Base-by-base conservation (phyloP, 2,329 filamentous ascomycete genomes). In the Blumeriella jaapii region DNA sequence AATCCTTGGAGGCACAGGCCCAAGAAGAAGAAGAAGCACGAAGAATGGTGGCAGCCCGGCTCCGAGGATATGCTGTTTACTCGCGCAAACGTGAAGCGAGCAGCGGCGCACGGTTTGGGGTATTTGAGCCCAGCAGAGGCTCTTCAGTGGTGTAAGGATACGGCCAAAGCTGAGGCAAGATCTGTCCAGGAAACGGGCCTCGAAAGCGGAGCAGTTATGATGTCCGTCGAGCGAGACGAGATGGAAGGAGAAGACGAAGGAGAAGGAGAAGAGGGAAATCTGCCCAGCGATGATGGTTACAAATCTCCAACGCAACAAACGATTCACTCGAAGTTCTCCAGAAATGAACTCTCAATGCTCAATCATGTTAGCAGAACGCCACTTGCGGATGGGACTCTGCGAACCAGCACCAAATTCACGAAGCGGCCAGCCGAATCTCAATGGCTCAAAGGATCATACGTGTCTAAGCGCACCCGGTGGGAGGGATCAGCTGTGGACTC, bases 1-100 rank as follows among this genome's bases (percentile, higher is more conserved):
- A 71, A 72, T 42, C 69, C 69, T 10, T 73, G 69, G 69, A 50
- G 55, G 26, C 59, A 61, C 7, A 22, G 28, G 24, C 31, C 39
- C 9, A 40, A 26, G 36, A 40, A 52, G 39, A 18, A 41, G 37
- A 33, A 31, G 16, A 12, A 30, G 12, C 23, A 36, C 20, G 36
- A 37, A 30, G 48, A 46, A 40, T 47, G 46, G 46, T 46, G 46
- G 46, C 42, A 44, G 30, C 46, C 44, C 6, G 42, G 35, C 6
- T 46, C 43, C 2, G 44, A 46, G 14, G 45, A 46, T 11, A 49
- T 52, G 36, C 30, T 47, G 8, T 48, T 50, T 10, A 48, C 42
- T 20, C 39, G 45, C 23, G 38, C 34, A 24, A 49, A 49, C 28
- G 40, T 48, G 41, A 40, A 38, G 36, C 39, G 41, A 24, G 40